A percentile compares a stretch with the other conserved stretches of the same genome.
phyloP scores from a whole-genome alignment of 148 eudicot genomes.

The Rhododendron vialii region DNA sequence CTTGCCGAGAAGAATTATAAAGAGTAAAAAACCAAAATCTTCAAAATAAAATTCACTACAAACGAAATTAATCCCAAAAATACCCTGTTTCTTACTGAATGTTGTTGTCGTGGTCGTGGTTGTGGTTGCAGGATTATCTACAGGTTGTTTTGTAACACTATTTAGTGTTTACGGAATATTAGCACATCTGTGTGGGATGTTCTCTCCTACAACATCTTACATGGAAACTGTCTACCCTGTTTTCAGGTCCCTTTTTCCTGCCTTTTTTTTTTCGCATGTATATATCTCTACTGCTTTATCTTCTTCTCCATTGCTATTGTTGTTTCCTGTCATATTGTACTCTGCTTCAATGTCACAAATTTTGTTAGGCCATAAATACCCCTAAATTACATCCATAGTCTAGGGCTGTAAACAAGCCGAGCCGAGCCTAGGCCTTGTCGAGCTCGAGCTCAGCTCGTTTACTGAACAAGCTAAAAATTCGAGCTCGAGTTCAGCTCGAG shows the following conservation, averaged over 20 bases:
- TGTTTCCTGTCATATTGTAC: not conserved
- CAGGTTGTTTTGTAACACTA: conserved; percentile 81
- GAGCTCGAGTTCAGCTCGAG: too few relatives aligned
- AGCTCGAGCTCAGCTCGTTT: too few relatives aligned
- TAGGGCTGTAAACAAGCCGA: too few relatives aligned
- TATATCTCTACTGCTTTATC: not conserved
- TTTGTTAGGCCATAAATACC: too few relatives aligned
- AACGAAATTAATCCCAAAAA: not conserved
- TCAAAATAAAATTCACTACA: too few relatives aligned
- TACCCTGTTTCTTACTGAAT: not conserved
- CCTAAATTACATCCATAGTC: too few relatives aligned
- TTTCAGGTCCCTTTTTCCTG: conserved; percentile 53
- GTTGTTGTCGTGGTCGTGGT: not conserved
- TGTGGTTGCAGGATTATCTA: conserved; percentile 64
- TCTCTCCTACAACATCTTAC: conserved; percentile 49
- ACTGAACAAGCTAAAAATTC: too few relatives aligned
- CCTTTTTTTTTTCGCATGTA: not conserved
- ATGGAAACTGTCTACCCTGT: conserved; percentile 91
- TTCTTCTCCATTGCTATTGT: not conserved
- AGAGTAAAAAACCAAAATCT: not conserved
- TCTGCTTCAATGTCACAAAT: not conserved
- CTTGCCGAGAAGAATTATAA: not conserved
- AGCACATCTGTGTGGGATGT: conserved; percentile 78
- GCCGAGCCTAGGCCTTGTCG: too few relatives aligned
- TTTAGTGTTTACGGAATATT: conserved; percentile 66